Conservation (phyloP, 2,329 filamentous ascomycete species). For the Chaetothyriales sp. region DNA sequence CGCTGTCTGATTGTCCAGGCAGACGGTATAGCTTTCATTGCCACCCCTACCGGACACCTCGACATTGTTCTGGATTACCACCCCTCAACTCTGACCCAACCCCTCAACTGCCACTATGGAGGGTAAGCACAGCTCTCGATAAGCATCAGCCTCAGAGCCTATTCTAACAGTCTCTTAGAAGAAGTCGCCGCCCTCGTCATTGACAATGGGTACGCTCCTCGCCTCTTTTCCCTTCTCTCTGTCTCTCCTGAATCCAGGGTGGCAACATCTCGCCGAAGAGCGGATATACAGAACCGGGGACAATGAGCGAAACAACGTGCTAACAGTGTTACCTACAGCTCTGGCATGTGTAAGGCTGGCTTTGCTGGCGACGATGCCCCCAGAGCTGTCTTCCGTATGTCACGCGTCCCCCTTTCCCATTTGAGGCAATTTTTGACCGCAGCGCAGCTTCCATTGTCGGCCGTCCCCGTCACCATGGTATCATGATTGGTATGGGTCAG, state of each 20-base stretch:
- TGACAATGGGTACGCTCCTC: slow-evolving; percentile 96
- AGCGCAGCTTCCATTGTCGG: slow-evolving; percentile 89
- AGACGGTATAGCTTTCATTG: background rate
- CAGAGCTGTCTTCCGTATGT: slow-evolving; percentile 99
- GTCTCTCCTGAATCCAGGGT: slow-evolving; percentile 2
- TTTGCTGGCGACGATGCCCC: slow-evolving; percentile 99
- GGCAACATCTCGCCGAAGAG: slow-evolving; percentile 1
- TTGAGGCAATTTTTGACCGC: slow-evolving; percentile 3
- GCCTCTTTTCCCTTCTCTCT: slow-evolving; percentile 6
- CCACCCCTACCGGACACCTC: slow-evolving; percentile 5
- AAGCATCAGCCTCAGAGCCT: background rate
- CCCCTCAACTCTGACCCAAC: background rate
- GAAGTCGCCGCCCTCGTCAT: slow-evolving; percentile 99
- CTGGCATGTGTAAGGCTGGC: slow-evolving; percentile 99
- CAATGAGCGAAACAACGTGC: slow-evolving; percentile 2
- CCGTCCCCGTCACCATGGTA: slow-evolving; percentile 99
- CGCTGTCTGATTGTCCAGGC: background rate
- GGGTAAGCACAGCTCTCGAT: slow-evolving; percentile 41
- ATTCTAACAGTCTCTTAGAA: slow-evolving; percentile 48
- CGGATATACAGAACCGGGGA: slow-evolving; percentile 1
- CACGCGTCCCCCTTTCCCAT: slow-evolving; percentile 4
- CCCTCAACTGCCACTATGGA: slow-evolving; percentile 41
- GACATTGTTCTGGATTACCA: slow-evolving; percentile 5
- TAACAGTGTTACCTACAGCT: slow-evolving; percentile 46
- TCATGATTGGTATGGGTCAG: slow-evolving; percentile 99